phyloP scores from a whole-genome alignment of 108 stramenopile species.

The Cyclotella baltica region DNA sequence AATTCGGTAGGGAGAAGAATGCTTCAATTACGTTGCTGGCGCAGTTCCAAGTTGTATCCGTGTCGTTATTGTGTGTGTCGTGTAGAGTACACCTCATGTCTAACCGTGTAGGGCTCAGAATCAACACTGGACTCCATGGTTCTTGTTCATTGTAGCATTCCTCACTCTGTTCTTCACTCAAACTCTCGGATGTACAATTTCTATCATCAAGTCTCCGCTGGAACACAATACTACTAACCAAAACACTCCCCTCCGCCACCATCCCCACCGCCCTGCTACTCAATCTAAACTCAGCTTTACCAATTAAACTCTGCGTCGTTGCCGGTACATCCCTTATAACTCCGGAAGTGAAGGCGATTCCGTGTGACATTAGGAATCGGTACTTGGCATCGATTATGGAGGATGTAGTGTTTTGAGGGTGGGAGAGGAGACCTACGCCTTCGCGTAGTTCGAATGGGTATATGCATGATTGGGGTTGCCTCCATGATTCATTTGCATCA shows the following conservation, averaged over 20 bases:
- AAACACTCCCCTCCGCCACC: constrained; percentile 59
- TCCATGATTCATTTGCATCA: constrained; percentile 1
- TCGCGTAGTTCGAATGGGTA: constrained; percentile 51
- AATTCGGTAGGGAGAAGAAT: constrained; percentile 68
- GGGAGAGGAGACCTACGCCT: constrained; percentile 47
- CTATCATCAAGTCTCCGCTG: constrained; percentile 37
- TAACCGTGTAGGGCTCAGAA: constrained; percentile 51
- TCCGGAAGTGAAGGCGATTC: constrained; percentile 69
- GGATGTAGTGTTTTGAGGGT: constrained; percentile 14
- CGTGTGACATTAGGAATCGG: constrained; percentile 54
- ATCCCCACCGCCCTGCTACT: constrained; percentile 61
- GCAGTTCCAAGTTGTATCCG: constrained; percentile 67
- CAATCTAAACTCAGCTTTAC: constrained; percentile 50
- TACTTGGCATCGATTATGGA: constrained; percentile 49
- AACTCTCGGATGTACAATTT: constrained; percentile 11
- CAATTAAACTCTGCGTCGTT: constrained; percentile 60
- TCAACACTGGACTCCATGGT: constrained; percentile 61
- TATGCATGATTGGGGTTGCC: constrained; percentile 37
- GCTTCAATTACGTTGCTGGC: constrained; percentile 59
- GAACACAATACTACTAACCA: constrained; percentile 57
- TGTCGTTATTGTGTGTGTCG: not conserved
- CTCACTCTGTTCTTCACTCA: not conserved
- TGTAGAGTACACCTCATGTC: constrained; percentile 57
- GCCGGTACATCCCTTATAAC: constrained; percentile 62
- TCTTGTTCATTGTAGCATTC: not conserved